Evolutionary conservation across 495 filamentous ascomycete genomes (phyloP).

Genomic region (Aspergillus olivimuriae): DNA sequence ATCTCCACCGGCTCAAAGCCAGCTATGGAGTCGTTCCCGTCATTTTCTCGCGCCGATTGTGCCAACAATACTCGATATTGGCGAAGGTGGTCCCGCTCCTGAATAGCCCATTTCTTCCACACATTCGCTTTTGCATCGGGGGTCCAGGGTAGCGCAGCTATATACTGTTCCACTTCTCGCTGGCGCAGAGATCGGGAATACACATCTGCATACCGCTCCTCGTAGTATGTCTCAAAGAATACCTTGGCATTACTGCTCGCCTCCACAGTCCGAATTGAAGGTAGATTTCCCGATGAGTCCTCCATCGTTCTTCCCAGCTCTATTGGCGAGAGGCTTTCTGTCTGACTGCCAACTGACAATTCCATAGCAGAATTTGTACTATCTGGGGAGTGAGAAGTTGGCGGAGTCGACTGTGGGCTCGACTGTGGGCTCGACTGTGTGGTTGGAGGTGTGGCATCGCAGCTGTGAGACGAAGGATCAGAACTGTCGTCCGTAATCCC

Average conservation of each 20-base stretch:
- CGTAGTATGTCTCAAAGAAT: slow-evolving; percentile 79
- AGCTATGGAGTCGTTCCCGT: slow-evolving; percentile 43
- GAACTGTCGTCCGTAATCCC: slow-evolving; percentile 33
- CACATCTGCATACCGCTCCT: slow-evolving; percentile 47
- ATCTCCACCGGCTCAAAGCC: slow-evolving; percentile 76
- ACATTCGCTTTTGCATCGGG: slow-evolving; percentile 48
- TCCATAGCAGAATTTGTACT: too few relatives aligned
- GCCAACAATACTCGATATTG: slow-evolving; percentile 64
- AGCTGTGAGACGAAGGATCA: slow-evolving; percentile 30
- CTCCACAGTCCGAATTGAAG: slow-evolving; percentile 73
- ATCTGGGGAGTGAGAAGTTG: slow-evolving; percentile 34
- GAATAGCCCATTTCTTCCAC: slow-evolving; percentile 51
- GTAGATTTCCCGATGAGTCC: too few relatives aligned
- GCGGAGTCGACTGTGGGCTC: slow-evolving; percentile 29
- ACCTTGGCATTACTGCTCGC: slow-evolving; percentile 73
- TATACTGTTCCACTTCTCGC: slow-evolving; percentile 56
- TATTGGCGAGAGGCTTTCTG: too few relatives aligned
- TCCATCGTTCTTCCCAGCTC: too few relatives aligned
- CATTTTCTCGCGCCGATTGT: slow-evolving; percentile 37
- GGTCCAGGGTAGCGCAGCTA: slow-evolving; percentile 45
- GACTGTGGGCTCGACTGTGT: too few relatives aligned
- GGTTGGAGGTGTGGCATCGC: slow-evolving; percentile 27
- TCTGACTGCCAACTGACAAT: too few relatives aligned
- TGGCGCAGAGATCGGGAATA: slow-evolving; percentile 61
- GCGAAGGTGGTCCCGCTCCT: slow-evolving; percentile 73